phyloP scores from a whole-genome alignment of 257 asterid genomes.

The Petunia secreta region DNA sequence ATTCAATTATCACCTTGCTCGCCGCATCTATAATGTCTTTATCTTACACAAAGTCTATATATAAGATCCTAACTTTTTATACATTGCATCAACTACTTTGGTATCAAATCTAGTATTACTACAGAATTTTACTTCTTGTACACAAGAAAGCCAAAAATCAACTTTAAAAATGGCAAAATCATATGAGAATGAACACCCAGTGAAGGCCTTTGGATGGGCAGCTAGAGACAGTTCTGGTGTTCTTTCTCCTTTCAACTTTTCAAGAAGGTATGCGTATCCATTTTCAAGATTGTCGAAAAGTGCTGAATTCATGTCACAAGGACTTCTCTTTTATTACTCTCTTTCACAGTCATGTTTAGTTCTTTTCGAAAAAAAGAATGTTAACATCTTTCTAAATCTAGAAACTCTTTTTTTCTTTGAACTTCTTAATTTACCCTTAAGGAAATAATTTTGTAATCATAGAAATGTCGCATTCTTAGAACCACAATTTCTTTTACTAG shows the following conservation, averaged over 20 bases:
- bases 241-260: conserved; percentile 58
- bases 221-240: conserved; percentile 57
- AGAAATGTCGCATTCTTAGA: no score
- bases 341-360: no score
- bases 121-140: neutral
- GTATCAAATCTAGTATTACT: neutral
- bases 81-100: neutral
- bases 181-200: conserved; percentile 53
- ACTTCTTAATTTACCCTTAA: no score
- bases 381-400: no score
- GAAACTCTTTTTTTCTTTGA: no score
- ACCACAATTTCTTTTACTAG: no score
- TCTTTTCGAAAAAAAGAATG: no score
- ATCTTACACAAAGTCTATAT: neutral
- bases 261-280: conserved; percentile 47
- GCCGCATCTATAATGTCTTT: no score
- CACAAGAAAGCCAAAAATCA: neutral
- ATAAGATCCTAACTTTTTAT: neutral
- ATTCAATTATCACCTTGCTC: neutral
- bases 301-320: neutral
- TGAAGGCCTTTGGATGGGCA: conserved; percentile 59
- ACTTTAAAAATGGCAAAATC: conserved; percentile 46
- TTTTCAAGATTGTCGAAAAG: no score
- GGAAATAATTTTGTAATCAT: no score
- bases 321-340: neutral